phyloP scores from a whole-genome alignment of 208 protist species.

The Strigomonas galati region DNA sequence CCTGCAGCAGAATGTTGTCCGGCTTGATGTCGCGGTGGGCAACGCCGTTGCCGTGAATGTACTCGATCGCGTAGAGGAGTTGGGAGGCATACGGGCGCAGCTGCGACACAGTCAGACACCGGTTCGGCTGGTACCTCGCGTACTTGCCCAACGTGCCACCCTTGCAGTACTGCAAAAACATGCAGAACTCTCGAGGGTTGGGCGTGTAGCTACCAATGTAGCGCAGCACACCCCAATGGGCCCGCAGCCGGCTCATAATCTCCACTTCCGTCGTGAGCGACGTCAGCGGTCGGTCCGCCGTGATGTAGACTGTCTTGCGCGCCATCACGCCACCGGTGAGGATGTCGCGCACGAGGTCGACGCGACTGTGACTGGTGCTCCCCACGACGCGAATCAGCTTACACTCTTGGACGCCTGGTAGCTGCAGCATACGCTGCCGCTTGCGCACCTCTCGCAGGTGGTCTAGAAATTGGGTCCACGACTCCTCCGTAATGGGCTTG shows the following conservation, averaged over 20 bases:
- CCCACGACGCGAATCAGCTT: slow-evolving; percentile 20
- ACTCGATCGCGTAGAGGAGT: slow-evolving; percentile 37
- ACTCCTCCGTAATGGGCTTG: slow-evolving; percentile 22
- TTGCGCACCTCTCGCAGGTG: slow-evolving; percentile 13
- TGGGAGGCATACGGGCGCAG: slow-evolving; percentile 27
- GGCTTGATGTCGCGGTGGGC: slow-evolving; percentile 94
- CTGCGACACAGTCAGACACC: slow-evolving; percentile 13
- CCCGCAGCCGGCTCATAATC: slow-evolving; percentile 31
- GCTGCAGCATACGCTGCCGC: slow-evolving; percentile 17
- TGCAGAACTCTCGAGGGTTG: slow-evolving; percentile 27
- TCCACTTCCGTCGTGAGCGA: slow-evolving; percentile 30
- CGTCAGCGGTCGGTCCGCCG: slow-evolving; percentile 8
- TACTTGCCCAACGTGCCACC: slow-evolving; percentile 25
- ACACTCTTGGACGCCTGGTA: slow-evolving; percentile 20
- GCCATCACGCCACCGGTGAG: slow-evolving; percentile 28
- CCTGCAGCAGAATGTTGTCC: slow-evolving; percentile 89
- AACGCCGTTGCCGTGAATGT: slow-evolving; percentile 51
- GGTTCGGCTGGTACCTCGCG: not conserved
- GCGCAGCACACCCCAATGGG: slow-evolving; percentile 41
- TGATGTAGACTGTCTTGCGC: slow-evolving; percentile 34
- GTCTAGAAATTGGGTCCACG: slow-evolving; percentile 26
- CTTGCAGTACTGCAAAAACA: slow-evolving; percentile 59
- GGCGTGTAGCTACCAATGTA: slow-evolving; percentile 33
- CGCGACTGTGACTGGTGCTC: slow-evolving; percentile 11
- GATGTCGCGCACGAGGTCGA: slow-evolving; percentile 34